Percentiles rank a stretch among this genome's conserved stretches.
These are phyloP conservation scores for Orbilia blumenaviensis DNA, from an alignment of 2,329 filamentous ascomycete species.

Conservation along the genomic window DNA sequence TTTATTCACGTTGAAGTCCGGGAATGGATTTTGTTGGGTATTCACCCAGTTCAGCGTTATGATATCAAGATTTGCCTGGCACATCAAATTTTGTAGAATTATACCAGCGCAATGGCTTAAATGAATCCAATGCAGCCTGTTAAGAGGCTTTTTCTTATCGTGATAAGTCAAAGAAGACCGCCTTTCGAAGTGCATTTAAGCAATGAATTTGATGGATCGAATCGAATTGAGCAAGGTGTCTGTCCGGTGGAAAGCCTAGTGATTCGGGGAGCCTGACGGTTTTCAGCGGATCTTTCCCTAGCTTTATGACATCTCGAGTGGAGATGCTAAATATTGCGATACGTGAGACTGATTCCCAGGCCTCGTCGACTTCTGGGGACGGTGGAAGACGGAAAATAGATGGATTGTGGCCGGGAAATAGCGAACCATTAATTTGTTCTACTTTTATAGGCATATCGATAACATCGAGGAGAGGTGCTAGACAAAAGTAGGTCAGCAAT, in stretches of 20 bases:
- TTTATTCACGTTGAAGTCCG: slow-evolving; percentile 59
- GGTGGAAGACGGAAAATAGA: slow-evolving; percentile 53
- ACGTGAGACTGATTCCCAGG: slow-evolving; percentile 44
- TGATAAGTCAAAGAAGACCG: slow-evolving; percentile 50
- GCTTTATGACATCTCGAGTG: slow-evolving; percentile 37
- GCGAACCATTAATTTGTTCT: slow-evolving; percentile 40
- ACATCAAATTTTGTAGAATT: slow-evolving; percentile 60
- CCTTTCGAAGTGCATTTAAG: slow-evolving; percentile 54
- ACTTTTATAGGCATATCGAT: slow-evolving; percentile 27
- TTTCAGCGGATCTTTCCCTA: slow-evolving; percentile 53
- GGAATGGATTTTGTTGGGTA: slow-evolving; percentile 58
- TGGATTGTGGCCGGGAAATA: slow-evolving; percentile 47
- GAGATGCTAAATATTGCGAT: slow-evolving; percentile 39
- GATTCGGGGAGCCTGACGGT: slow-evolving; percentile 50
- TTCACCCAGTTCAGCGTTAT: slow-evolving; percentile 60
- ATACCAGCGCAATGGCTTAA: slow-evolving; percentile 61
- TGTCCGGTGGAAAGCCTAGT: slow-evolving; percentile 53
- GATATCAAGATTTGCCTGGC: slow-evolving; percentile 59
- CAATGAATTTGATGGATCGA: slow-evolving; percentile 56
- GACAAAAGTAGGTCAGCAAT: neutral
- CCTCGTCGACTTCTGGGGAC: slow-evolving; percentile 52
- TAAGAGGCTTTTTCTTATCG: slow-evolving; percentile 9
- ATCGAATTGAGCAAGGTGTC: slow-evolving; percentile 53
- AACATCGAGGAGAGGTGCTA: slow-evolving; percentile 38
- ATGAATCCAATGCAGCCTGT: slow-evolving; percentile 56